Evolutionary conservation across 176 grass and related monocot species (phyloP), one percentile per base, ranked within the genome.

Genomic region (Oryza australiensis): DNA sequence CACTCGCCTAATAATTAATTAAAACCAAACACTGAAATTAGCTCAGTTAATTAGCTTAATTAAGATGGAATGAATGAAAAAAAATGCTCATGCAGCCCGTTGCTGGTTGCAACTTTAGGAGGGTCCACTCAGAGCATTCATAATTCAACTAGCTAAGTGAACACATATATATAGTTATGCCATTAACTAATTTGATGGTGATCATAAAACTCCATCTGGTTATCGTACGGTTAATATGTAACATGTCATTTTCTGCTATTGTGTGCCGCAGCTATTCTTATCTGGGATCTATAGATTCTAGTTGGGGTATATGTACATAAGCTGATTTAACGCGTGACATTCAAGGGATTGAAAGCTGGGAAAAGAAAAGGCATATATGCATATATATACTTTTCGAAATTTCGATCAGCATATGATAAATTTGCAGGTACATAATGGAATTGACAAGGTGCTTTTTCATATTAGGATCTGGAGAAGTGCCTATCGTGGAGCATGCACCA

Each of bases 401-500:
- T 67, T 62, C 6, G 30, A 68, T 23, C 41, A 33, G 23, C 30
- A 27, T 41, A 7, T 40, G 38, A 10, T 40, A 40, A 40, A 40
- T 40, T 23, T 60, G 79, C 46, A 37, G 72, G 24, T 70, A 63
- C 46, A 11, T 30, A 63, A 75, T n/a, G 22, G 49, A 80, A 89
- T 70, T 62, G 46, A 51, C 28, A 3, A 15, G 59, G n/a, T 40
- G 28, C 49, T 14, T 86, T 86, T 90, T 59, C 38, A n/a, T 82
- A 68, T 26, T 60, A 69, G 88, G n/a, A 78, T 78, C 74, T 57
- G 35, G 35, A 13, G 18, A 18, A 74, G 67, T 86, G 74, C 28
- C 78, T 28, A 38, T 53, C 15, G 83, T 86, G 78, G 35, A 83
- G 68, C 37, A 10, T 86, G 83, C 48, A 79, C 79, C 74, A 79